phyloP scores from a whole-genome alignment of 1,284 basidiomycete genomes.

The Heterobasidion parviporum region DNA sequence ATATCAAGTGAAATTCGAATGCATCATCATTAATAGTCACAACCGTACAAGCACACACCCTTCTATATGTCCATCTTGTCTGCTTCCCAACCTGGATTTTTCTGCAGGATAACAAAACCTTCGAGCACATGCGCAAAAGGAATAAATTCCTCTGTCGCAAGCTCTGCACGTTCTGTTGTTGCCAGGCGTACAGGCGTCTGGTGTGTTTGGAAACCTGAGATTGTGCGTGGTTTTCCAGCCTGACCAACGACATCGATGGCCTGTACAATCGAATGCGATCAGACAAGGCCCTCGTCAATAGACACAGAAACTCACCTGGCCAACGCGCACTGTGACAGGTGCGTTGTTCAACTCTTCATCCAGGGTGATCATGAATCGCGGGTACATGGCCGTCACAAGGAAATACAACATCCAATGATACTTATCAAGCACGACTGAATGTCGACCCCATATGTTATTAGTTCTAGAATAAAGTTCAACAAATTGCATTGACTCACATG shows the following conservation, averaged over 20 bases:
- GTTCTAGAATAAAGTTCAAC: neutral
- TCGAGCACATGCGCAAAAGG: slow-evolving; percentile 86
- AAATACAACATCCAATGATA: slow-evolving; percentile 99
- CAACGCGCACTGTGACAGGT: slow-evolving; percentile 91
- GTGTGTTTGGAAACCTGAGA: slow-evolving; percentile 96
- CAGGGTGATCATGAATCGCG: slow-evolving; percentile 95
- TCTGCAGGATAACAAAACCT: slow-evolving; percentile 82
- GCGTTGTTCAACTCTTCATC: slow-evolving; percentile 83
- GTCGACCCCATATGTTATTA: slow-evolving; percentile 1
- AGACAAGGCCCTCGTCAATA: neutral
- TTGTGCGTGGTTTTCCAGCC: slow-evolving; percentile 86
- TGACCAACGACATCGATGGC: slow-evolving; percentile 88
- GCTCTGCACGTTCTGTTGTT: slow-evolving; percentile 88
- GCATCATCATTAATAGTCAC: neutral
- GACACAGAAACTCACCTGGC: slow-evolving; percentile 51
- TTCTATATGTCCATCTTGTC: slow-evolving; percentile 70
- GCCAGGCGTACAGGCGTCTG: slow-evolving; percentile 92
- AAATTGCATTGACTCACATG: slow-evolving; percentile 55
- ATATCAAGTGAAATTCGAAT: neutral
- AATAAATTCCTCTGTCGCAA: slow-evolving; percentile 96
- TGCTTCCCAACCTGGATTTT: slow-evolving; percentile 82
- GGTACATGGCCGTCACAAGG: slow-evolving; percentile 94
- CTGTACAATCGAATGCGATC: slow-evolving; percentile 24
- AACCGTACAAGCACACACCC: neutral
- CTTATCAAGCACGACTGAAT: slow-evolving; percentile 81